A percentile compares a stretch with the other conserved stretches of the same genome.
Conservation (phyloP, 495 filamentous ascomycete genomes). For the Penicillium argentinense region DNA sequence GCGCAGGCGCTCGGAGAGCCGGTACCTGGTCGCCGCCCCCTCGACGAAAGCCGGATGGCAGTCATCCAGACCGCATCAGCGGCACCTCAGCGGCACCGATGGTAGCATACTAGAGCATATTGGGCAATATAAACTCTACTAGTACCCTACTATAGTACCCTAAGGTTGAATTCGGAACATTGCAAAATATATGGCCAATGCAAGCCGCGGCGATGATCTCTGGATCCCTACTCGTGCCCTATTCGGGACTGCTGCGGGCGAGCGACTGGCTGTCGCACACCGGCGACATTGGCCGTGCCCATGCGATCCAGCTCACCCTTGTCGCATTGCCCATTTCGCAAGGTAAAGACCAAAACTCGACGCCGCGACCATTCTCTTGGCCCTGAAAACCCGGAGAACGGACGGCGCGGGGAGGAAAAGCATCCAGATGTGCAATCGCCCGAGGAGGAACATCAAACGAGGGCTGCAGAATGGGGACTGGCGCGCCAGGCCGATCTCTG, state of each 20-base stretch:
- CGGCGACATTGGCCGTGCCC: conserved; percentile 10
- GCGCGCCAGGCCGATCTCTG: background rate
- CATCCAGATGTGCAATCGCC: background rate
- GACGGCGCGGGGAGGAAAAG: conserved; percentile 1
- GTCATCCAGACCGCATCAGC: too few species aligned
- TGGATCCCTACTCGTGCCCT: background rate
- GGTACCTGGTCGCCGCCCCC: too few species aligned
- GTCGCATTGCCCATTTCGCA: conserved; percentile 24
- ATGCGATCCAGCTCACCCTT: conserved; percentile 18
- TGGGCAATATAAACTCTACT: too few species aligned
- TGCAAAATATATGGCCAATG: background rate
- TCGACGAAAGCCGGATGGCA: too few species aligned
- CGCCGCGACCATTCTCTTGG: conserved; percentile 13
- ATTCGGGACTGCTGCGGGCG: background rate
- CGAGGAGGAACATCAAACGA: conserved; percentile 1
- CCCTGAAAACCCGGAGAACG: conserved; percentile 1
- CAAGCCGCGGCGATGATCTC: background rate
- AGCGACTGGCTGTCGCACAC: conserved; percentile 13
- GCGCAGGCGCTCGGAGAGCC: too few species aligned
- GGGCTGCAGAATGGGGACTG: background rate
- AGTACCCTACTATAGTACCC: too few species aligned
- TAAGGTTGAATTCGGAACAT: too few species aligned
- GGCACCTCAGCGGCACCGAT: too few species aligned
- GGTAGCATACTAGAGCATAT: too few species aligned
- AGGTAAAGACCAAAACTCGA: background rate